Base-by-base conservation (phyloP, 2,329 filamentous ascomycete species). In the Cordyceps sp. region DNA sequence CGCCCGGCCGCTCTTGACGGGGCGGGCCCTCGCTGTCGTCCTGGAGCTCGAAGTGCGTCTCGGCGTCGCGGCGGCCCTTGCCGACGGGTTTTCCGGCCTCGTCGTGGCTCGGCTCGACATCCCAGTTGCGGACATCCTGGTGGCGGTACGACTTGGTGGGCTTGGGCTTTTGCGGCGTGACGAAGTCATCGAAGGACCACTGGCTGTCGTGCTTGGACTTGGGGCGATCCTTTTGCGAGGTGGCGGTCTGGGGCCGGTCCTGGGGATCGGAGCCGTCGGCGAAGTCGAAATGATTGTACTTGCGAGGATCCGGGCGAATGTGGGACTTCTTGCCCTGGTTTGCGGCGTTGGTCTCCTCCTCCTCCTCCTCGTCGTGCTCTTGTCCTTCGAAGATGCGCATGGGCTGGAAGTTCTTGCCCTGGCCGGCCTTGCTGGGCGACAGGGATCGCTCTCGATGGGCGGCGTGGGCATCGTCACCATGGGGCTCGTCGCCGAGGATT, bases 151-250 rank as follows among this genome's bases (percentile, higher is more conserved):
- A 52, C 52, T 78, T 80, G 29, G 64, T 58, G 5, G 68, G 64
- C 30, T 71, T 62, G 18, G 57, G 42, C 63, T 93, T 93, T 41
- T 78, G 69, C 0, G 88, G 88, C 1, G 86, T 93, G 13, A 62
- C 61, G 45, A 93, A 93, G 55, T 93, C 85, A 38, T 83, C 73
- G 53, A 96, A 96, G 30, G 74, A 73, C 85, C 88, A 94, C 39
- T 82, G 77, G 40, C 74, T 74, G 36, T 66, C 61, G 49, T 83
- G 76, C 58, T 79, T 82, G 33, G 64, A 62, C 47, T 65, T 67
- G 38, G 57, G 52, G 17, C 50, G 50, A 33, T 64, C 53, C 15
- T 63, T 51, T 16, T 55, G 47, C 4, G 54, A 42, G 7, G 55
- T 43, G 32, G 52, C 57, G n/a, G 58, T 48, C 39, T 59, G 46